Percentiles rank a stretch among this genome's conserved stretches.
phyloP scores from a whole-genome alignment of 306 rosid genomes.

The Cyclanthera cordifolia region DNA sequence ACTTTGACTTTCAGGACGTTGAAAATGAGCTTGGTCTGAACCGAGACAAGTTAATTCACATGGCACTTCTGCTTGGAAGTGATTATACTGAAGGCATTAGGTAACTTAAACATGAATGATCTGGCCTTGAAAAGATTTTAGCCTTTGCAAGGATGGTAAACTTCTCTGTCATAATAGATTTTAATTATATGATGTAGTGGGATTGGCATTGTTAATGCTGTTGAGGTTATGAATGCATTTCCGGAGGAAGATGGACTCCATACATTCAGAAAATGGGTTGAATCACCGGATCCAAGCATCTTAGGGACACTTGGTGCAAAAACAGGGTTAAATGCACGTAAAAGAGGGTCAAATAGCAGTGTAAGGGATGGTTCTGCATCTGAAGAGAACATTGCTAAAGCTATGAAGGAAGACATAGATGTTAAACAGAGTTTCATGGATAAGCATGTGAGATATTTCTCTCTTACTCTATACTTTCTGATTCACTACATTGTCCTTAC shows the following conservation, averaged over 20 bases:
- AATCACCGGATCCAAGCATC: constrained; percentile 93
- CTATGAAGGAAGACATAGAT: constrained; percentile 31
- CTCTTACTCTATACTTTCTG: background rate
- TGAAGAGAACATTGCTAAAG: constrained; percentile 26
- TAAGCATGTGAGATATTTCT: constrained; percentile 51
- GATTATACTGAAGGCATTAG: constrained; percentile 97
- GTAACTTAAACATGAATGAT: constrained; percentile 24
- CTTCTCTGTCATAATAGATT: constrained; percentile 17
- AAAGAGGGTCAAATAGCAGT: constrained; percentile 30
- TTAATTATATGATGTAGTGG: constrained; percentile 45
- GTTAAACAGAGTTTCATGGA: constrained; percentile 49
- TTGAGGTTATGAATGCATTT: constrained; percentile 86
- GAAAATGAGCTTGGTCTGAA: constrained; percentile 86
- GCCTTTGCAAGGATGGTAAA: constrained; percentile 4
- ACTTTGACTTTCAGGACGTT: constrained; percentile 44
- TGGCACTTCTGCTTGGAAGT: constrained; percentile 93
- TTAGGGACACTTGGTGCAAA: constrained; percentile 47
- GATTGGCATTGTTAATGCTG: constrained; percentile 93
- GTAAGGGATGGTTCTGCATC: constrained; percentile 24
- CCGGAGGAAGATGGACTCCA: constrained; percentile 80
- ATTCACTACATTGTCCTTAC: constrained; percentile 12
- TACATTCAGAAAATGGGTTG: constrained; percentile 79
- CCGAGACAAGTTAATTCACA: constrained; percentile 65
- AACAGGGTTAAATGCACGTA: constrained; percentile 30
- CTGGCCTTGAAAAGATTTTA: background rate